Evolutionary conservation across 305 asterid genomes (phyloP).

Genomic region (Solanum aculeatissimum): DNA sequence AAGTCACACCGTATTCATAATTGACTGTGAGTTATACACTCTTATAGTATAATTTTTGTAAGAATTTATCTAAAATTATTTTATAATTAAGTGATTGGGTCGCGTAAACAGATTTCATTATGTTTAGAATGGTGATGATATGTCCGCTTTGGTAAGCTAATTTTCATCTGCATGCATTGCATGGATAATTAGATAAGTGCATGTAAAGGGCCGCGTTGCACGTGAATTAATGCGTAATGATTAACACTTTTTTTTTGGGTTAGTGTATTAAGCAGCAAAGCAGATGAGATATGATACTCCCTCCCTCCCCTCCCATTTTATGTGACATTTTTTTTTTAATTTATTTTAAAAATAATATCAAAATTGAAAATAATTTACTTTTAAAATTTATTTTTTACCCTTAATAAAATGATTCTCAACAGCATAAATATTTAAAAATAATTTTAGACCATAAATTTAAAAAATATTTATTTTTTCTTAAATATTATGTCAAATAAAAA

Average conservation of each 20-base stretch:
- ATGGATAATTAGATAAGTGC: slow-evolving; percentile 6
- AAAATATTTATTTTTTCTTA: too few relatives aligned
- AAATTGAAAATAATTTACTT: too few relatives aligned
- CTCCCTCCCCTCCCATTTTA: too few relatives aligned
- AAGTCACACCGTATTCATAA: not conserved
- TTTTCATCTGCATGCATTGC: slow-evolving; percentile 12
- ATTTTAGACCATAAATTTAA: too few relatives aligned
- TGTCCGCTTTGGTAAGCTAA: not conserved
- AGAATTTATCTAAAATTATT: not conserved
- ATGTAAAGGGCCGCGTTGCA: slow-evolving; percentile 34
- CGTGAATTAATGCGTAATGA: slow-evolving; percentile 34
- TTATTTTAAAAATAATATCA: too few relatives aligned
- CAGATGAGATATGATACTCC: slow-evolving; percentile 8
- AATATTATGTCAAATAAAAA: too few relatives aligned
- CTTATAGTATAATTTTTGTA: not conserved
- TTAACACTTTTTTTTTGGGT: slow-evolving; percentile 10
- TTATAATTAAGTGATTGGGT: not conserved
- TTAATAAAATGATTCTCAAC: too few relatives aligned
- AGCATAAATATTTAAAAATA: too few relatives aligned
- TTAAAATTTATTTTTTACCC: too few relatives aligned
- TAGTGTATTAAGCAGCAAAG: slow-evolving; percentile 15
- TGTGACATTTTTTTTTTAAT: too few relatives aligned
- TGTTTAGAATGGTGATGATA: not conserved
- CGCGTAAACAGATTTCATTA: not conserved
- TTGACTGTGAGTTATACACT: not conserved